Evolutionary conservation across 176 grass and related monocot genomes (phyloP), one percentile per base, ranked within the genome.

Genomic region (Oryza australiensis): DNA sequence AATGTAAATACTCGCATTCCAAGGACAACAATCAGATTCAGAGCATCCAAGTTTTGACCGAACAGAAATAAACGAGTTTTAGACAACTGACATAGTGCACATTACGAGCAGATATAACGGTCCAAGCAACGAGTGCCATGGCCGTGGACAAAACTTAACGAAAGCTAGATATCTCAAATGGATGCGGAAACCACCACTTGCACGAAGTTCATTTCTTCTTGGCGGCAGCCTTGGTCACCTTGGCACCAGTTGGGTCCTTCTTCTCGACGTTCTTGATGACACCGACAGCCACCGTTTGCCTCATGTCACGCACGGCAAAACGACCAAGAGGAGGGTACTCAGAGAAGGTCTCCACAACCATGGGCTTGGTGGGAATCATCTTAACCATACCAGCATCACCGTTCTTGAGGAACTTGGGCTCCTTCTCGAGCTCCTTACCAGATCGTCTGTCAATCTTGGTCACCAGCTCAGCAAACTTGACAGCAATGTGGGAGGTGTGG

Each of bases 181-280:
- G n/a, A 24, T 32, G 35, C 8, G 4, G 49, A 7, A 24, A 24
- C 55, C 55, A 60, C 55, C 55, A 60, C 55, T 11, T 23, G 1
- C 3, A 60, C 55, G 0, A n/a, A 0, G 7, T 60, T 97, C 89
- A 97, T 67, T 97, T 97, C 91, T 97, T 97, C 91, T 97, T 97
- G 37, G 78, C 82, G 10, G 94, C 91, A 72, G 94, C 91, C 91
- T 97, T 93, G 78, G 91, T 97, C 7, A 97, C 70, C 91, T 97
- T 97, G 45, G 94, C 94, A 2, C 94, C 89, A 1, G 89, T 91
- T 0, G 91, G 89, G 27, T 97, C 89, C 82, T 97, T 97, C 91
- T 97, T 91, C 78, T 97, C 94, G 0, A 97, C 89, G 4, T 62
- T 84, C 87, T 97, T 97, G 86, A 97, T 93, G 48, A 97, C 94